Base-by-base conservation (phyloP, 23 red algal species). In the Agarophyton chilense region DNA sequence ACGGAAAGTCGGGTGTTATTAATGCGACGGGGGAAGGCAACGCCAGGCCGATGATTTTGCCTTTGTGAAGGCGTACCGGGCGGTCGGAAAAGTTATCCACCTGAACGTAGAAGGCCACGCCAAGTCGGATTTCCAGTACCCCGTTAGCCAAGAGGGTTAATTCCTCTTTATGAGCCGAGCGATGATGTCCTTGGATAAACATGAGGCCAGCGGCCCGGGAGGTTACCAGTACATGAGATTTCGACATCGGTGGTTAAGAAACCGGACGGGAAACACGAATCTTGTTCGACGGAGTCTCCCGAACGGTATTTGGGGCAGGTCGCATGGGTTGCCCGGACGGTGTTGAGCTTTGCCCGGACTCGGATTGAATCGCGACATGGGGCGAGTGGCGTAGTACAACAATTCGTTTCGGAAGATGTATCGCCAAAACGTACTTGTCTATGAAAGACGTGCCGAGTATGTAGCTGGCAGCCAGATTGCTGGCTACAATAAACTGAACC, bases 121-220 rank as follows among this genome's bases (percentile, higher is more conserved):
- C 53, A 28, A n/a, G 25, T 18, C 35, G 36, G 49, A 82, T 16
- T 22, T 82, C 53, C 78, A 82, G 57, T 33, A 82, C 33, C 0
- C 0, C 78, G 35, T 82, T 82, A 21, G 78, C 50, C 49, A 82
- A 25, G 47, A 82, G 78, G 50, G 51, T 60, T 0, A 82, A n/a
- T 32, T 82, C 54, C 7, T 8, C 8, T 52, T 18, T 12, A 32
- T 13, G 12, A 33, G 29, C 78, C 78, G 53, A 34, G 12, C 53
- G 49, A 22, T 49, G 0, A 33, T 82, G 1, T 16, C 0, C 31
- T 35, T 82, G 78, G 14, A 82, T 21, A 35, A 58, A 82, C 11
- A 29, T 1, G 0, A 82, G 33, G 49, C 78, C 50, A n/a, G 46
- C 19, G 24, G 53, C 18, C 40, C 60, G 24, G 52, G 78, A 26